Percentiles rank a stretch among this genome's conserved stretches.
Evolutionary conservation across 2,329 filamentous ascomycete genomes (phyloP).

Genomic region (Botrytis paeoniae): DNA sequence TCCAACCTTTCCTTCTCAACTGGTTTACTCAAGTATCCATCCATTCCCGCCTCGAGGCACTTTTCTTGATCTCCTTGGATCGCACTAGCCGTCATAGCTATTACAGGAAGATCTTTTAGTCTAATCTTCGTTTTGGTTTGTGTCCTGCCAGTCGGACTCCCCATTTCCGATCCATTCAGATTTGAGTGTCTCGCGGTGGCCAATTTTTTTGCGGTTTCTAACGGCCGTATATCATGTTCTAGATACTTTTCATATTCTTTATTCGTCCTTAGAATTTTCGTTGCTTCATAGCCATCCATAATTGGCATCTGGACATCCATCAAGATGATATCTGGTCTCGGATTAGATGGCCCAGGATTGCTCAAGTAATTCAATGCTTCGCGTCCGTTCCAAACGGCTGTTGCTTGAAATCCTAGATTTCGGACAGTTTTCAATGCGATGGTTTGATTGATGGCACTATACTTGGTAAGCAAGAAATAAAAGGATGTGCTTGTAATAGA

Average conservation of each 20-base stretch:
- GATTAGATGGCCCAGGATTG: constrained; percentile 22
- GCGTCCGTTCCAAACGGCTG: constrained; percentile 32
- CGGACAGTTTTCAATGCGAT: constrained; percentile 31
- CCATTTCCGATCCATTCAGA: constrained; percentile 22
- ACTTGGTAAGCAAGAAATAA: constrained; percentile 2
- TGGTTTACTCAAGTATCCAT: constrained; percentile 53
- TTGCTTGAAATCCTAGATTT: constrained; percentile 30
- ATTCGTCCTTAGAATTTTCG: constrained; percentile 44
- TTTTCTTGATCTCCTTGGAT: constrained; percentile 48
- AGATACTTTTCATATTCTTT: constrained; percentile 18
- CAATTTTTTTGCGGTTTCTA: constrained; percentile 37
- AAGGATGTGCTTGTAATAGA: not conserved
- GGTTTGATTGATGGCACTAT: constrained; percentile 32
- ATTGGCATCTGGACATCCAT: constrained; percentile 55
- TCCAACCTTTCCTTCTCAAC: constrained; percentile 37
- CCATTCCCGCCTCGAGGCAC: constrained; percentile 50
- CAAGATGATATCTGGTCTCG: constrained; percentile 29
- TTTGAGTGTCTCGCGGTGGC: not conserved
- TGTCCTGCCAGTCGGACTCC: not conserved
- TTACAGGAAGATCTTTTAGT: constrained; percentile 44
- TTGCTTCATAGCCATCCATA: constrained; percentile 50
- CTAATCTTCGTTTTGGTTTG: constrained; percentile 11
- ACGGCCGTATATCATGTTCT: not conserved
- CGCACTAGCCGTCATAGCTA: constrained; percentile 51
- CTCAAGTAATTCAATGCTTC: constrained; percentile 32